Conservation (phyloP, 2,329 filamentous ascomycete species). For the Colletotrichum eremochloae region DNA sequence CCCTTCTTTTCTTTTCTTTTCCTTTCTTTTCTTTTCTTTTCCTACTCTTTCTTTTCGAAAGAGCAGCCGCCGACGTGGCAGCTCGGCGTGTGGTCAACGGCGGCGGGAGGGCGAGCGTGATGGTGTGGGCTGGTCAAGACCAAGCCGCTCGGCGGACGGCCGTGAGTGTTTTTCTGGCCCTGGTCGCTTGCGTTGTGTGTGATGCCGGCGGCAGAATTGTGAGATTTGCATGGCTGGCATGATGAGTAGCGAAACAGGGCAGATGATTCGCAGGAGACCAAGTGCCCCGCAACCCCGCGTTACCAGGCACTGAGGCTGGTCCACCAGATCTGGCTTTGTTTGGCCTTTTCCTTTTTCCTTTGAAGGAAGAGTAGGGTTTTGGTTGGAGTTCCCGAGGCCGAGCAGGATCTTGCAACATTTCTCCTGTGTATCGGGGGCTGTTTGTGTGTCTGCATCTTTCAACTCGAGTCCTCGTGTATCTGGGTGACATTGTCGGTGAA, state of each 20-base stretch:
- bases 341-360: not conserved
- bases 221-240: conserved; percentile 26
- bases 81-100: conserved; percentile 9
- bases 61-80: conserved; percentile 28
- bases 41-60: not conserved
- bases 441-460: not conserved
- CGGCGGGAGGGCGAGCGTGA: conserved; percentile 15
- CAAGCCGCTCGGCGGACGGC: not conserved
- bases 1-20: not conserved
- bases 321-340: conserved; percentile 34
- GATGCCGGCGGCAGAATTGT: conserved; percentile 11
- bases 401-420: conserved; percentile 13
- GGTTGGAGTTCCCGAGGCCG: not conserved
- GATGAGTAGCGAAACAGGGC: conserved; percentile 27
- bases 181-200: not conserved
- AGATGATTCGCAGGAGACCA: conserved; percentile 39
- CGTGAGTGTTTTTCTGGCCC: conserved; percentile 12
- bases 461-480: conserved; percentile 22
- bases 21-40: not conserved
- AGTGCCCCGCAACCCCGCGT: conserved; percentile 42
- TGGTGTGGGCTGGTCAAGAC: conserved; percentile 13
- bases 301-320: conserved; percentile 33
- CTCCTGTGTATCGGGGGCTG: conserved; percentile 17
- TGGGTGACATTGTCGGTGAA: conserved; percentile 10
- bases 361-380: conserved; percentile 14